These are phyloP conservation scores for Juncus inflexus DNA, from an alignment of 176 grass and related monocot species.

Conservation along the genomic window DNA sequence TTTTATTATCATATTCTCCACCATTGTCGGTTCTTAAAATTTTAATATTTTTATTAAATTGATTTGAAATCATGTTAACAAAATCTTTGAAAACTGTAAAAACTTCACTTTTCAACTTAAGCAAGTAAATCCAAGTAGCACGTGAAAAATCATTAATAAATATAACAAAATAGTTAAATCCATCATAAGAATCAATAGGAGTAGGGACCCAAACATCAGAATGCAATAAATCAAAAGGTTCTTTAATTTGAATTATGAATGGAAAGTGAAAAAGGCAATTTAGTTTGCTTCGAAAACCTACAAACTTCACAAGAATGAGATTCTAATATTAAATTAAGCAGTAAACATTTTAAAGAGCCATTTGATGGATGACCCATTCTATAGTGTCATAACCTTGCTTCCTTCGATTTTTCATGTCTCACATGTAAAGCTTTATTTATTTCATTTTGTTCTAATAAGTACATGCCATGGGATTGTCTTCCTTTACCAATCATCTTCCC, in stretches of 20 bases:
- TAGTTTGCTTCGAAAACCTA: constrained; percentile 12
- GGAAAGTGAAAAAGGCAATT: background rate
- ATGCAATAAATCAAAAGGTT: constrained; percentile 11
- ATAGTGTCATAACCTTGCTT: background rate
- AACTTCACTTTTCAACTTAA: constrained; percentile 2
- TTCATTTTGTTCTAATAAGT: background rate
- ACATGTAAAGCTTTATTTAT: background rate
- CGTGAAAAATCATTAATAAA: constrained; percentile 20
- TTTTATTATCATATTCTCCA: constrained; percentile 1
- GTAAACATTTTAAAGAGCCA: background rate
- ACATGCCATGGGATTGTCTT: background rate
- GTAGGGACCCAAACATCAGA: constrained; percentile 12
- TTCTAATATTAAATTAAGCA: background rate
- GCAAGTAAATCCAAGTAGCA: constrained; percentile 4
- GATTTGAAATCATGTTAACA: background rate
- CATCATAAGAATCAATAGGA: background rate
- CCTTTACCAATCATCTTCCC: constrained; percentile 17
- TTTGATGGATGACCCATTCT: background rate
- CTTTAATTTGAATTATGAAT: background rate
- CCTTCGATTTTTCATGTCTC: background rate
- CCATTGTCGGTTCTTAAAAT: constrained; percentile 17
- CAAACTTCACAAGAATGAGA: constrained; percentile 12
- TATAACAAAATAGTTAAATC: constrained; percentile 19
- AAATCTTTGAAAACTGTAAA: background rate
- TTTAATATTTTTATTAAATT: constrained; percentile 2